Conservation (phyloP, 495 filamentous ascomycete species). For the Hyaloscypha bicolor region DNA sequence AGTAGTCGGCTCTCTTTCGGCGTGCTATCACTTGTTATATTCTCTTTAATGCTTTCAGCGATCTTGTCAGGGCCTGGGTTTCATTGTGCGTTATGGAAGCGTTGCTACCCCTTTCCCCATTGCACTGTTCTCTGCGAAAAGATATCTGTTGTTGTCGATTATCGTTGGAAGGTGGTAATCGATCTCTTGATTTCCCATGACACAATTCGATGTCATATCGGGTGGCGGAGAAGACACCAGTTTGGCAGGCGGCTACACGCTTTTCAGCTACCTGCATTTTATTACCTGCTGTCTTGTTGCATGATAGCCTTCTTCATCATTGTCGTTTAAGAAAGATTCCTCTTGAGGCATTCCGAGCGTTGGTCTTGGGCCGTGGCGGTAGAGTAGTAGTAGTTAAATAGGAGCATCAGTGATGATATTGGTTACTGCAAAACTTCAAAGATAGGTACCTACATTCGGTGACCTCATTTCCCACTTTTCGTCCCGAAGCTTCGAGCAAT, state of each 20-base stretch:
- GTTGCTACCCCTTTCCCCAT: constrained; percentile 28
- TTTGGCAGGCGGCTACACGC: constrained; percentile 20
- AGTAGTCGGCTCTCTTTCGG: constrained; percentile 41
- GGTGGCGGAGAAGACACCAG: constrained; percentile 1
- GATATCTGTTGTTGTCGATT: constrained; percentile 25
- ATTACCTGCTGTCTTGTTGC: constrained; percentile 22
- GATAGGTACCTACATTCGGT: background rate
- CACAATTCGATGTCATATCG: constrained; percentile 5
- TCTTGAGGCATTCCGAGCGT: constrained; percentile 18
- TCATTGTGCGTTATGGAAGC: constrained; percentile 36
- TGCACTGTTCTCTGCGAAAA: constrained; percentile 25
- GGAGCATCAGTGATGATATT: constrained; percentile 17
- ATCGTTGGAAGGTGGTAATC: constrained; percentile 19
- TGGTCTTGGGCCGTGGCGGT: constrained; percentile 8
- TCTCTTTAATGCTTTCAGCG: constrained; percentile 37
- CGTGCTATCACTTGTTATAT: constrained; percentile 27
- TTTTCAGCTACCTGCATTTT: constrained; percentile 30
- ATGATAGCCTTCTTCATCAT: constrained; percentile 33
- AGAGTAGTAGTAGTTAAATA: constrained; percentile 32
- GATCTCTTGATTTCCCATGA: constrained; percentile 21
- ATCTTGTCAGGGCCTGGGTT: constrained; percentile 33
- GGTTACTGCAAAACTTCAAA: constrained; percentile 7
- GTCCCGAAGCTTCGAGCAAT: background rate
- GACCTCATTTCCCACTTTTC: background rate
- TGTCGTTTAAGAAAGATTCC: constrained; percentile 34